Evolutionary conservation across 2,329 filamentous ascomycete species (phyloP), one percentile per base, ranked within the genome.

Genomic region (Exophiala oligosperma): DNA sequence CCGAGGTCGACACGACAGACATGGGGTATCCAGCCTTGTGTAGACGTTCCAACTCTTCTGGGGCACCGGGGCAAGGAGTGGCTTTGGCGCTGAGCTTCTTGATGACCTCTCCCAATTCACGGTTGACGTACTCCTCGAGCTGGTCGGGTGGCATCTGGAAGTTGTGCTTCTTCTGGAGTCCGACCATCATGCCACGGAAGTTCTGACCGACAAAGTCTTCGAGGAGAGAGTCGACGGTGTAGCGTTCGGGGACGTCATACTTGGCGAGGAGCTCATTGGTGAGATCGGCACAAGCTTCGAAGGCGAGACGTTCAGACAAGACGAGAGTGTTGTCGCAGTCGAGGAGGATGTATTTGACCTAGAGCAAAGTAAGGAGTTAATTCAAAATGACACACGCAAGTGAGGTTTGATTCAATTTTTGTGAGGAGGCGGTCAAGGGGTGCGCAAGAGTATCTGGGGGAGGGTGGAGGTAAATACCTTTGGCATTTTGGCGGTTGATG

Each of bases 181-280:
- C 86, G 61, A 81, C 76, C 77, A 96, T 86, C 66, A 68, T 68
- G 76, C 91, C 91, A 68, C 92, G 90, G 84, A 96, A 96, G 84
- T 96, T 96, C 75, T 95, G 89, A 68, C 92, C 92, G 68, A 96
- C 92, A 70, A 96, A 96, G 77, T 96, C 90, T 68, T 83, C 80
- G 76, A 96, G 90, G 65, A 96, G 87, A 60, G 85, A 82, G 44
- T 87, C 84, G 70, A 89, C 90, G 6, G 90, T 92, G 80, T 96
- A 96, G 72, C 83, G 85, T 66, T 84, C 81, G 17, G 80, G 70
- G 68, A 91, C 80, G 68, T 81, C 77, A 71, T 88, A 82, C 70
- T 83, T 82, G 68, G 82, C 81, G 73, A 93, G 86, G 73, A 96
- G 91, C 75, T 92, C 81, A 78, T 96, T 96, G 81, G 92, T 89